Conservation (phyloP, 164 flowering plant genomes). For the Cinnamomum chago region DNA sequence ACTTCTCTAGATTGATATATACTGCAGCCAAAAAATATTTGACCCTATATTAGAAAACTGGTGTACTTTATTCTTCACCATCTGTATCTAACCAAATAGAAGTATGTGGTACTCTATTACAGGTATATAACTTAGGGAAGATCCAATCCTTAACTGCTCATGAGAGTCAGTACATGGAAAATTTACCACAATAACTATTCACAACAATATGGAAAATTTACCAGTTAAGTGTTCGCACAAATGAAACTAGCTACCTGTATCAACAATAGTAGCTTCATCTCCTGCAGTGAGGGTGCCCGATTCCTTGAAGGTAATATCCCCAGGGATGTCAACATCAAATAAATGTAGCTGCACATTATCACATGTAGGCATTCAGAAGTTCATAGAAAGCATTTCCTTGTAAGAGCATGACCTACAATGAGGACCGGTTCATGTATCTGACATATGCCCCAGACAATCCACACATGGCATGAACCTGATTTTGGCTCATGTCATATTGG, state of each 20-base stretch:
- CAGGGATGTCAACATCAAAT: conserved; percentile 39
- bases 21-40: too few species aligned
- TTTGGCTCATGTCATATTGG: too few species aligned
- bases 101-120: background rate
- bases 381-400: background rate
- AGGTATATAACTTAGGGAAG: background rate
- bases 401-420: background rate
- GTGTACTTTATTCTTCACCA: background rate
- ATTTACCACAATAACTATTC: background rate
- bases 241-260: conserved; percentile 39
- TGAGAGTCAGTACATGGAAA: too few species aligned
- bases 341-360: conserved; percentile 34
- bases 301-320: conserved; percentile 41
- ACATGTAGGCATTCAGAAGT: background rate
- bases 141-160: background rate
- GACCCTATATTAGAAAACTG: too few species aligned
- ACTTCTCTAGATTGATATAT: background rate
- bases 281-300: conserved; percentile 40
- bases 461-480: background rate
- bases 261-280: conserved; percentile 32
- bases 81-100: background rate
- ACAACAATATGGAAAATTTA: background rate
- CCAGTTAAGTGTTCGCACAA: background rate
- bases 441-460: background rate
- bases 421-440: background rate